These are phyloP conservation scores for Lachnellula hyalina DNA, from an alignment of 2,329 filamentous ascomycete species.

Conservation along the genomic window DNA sequence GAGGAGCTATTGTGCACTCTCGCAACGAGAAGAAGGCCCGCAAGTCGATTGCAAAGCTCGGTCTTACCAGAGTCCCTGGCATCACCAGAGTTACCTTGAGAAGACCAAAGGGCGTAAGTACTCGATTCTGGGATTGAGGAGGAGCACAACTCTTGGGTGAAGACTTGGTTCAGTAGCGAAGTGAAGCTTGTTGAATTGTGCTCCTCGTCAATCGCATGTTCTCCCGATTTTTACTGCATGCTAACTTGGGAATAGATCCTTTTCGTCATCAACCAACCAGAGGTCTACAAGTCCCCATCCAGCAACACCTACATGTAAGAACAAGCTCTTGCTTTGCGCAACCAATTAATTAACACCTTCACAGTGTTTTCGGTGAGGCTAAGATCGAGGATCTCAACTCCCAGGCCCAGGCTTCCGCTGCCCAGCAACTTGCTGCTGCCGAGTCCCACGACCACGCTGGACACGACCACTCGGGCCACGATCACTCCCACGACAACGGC, in stretches of 20 bases:
- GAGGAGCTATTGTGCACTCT: slow-evolving; percentile 88
- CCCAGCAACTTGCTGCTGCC: slow-evolving; percentile 83
- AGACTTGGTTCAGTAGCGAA: background rate
- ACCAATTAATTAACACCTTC: slow-evolving; percentile 9
- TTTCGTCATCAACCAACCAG: slow-evolving; percentile 99
- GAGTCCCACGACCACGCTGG: slow-evolving; percentile 47
- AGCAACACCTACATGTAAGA: slow-evolving; percentile 99
- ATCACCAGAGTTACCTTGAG: slow-evolving; percentile 98
- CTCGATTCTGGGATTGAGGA: background rate
- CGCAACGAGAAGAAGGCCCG: slow-evolving; percentile 99
- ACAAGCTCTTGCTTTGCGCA: slow-evolving; percentile 4
- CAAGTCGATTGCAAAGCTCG: slow-evolving; percentile 98
- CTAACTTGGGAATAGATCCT: slow-evolving; percentile 62
- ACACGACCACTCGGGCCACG: slow-evolving; percentile 53
- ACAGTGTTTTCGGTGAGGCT: slow-evolving; percentile 96
- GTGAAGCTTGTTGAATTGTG: background rate
- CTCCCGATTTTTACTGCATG: no score
- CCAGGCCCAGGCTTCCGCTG: slow-evolving; percentile 90
- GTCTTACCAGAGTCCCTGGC: slow-evolving; percentile 90
- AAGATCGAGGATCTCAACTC: slow-evolving; percentile 99
- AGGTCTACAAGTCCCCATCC: slow-evolving; percentile 98
- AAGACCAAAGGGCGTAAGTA: slow-evolving; percentile 96
- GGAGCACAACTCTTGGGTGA: slow-evolving; percentile 4
- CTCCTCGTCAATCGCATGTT: background rate
- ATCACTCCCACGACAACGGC: slow-evolving; percentile 69